A percentile compares a stretch with the other conserved stretches of the same genome.
phyloP scores from a whole-genome alignment of 75 land plant genomes.

The Picea sitchensis region DNA sequence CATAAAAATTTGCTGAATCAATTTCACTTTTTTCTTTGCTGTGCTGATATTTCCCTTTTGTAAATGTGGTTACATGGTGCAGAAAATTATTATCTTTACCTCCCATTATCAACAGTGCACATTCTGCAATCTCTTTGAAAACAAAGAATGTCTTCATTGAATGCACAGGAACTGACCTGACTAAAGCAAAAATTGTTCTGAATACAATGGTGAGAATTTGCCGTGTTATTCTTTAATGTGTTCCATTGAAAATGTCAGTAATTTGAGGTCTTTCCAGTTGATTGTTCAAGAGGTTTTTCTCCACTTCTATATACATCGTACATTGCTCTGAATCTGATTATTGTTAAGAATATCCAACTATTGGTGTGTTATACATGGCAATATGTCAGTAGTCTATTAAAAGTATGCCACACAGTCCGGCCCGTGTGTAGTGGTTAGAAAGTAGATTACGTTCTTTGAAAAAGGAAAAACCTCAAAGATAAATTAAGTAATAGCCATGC shows the following conservation, averaged over 20 bases:
- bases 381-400: not conserved
- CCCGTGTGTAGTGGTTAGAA: not conserved
- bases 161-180: constrained; percentile 97
- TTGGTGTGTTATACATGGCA: not conserved
- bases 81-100: constrained; percentile 94
- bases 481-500: no score
- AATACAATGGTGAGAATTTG: constrained; percentile 74
- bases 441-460: no score
- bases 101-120: constrained; percentile 97
- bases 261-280: not conserved
- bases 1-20: not conserved
- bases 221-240: not conserved
- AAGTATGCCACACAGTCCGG: not conserved
- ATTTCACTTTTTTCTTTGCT: not conserved
- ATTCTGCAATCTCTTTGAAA: constrained; percentile 86
- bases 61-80: constrained; percentile 15
- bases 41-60: not conserved
- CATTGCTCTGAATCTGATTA: not conserved
- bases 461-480: no score
- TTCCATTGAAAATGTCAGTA: not conserved
- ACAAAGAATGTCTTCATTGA: constrained; percentile 98
- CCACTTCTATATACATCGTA: not conserved
- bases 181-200: constrained; percentile 93
- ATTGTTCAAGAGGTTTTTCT: not conserved
- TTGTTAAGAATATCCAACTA: not conserved